Base-by-base conservation (phyloP, 305 asterid genomes). In the Fraxinus nigra region DNA sequence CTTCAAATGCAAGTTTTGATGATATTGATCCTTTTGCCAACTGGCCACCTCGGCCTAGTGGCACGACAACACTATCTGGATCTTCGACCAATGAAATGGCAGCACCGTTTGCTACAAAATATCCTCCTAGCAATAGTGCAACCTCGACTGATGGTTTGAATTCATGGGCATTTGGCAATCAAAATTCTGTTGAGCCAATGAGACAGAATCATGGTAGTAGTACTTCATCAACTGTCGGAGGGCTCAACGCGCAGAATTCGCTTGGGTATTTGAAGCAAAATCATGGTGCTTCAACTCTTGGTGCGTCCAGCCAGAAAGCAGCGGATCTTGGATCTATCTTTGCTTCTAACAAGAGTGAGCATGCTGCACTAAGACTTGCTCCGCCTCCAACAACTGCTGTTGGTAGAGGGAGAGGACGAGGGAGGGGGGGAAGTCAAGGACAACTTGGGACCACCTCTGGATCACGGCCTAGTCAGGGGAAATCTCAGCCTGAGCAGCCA, bases 1-100 rank as follows among this genome's bases (percentile, higher is more conserved):
- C 87, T 33, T 79, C 93, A 51, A 84, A 77, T 82, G 46, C 93
- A 51, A 86, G 86, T 85, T 90, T 93, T 72, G 94, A 88, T n/a
- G 97, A 91, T 67, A 85, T 91, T 48, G 98, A 94, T 87, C 98
- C 98, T 81, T 96, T 96, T 80, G 97, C 98, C 79, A 88, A 96
- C 87, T 96, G 99, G 98, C 98, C 98, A 16, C 96, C 97, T 40
- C 89, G 91, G 77, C 85, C 92, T 77, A 91, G 90, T 86, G 92
- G 90, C 72, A 34, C 93, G 72, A 70, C 89, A 10, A 79, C 76
- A 78, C 88, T 83, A 81, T 80, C 93, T 80, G 89, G 88, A 79
- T 85, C 88, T 78, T 80, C 79, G 26, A 89, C 82, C 86, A 92
- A 92, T 70, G 95, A 93, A 54, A 80, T 81, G 54, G 32, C 76